These are phyloP conservation scores for Alternaria dauci DNA, from an alignment of 2,329 filamentous ascomycete species.

Conservation along the genomic window DNA sequence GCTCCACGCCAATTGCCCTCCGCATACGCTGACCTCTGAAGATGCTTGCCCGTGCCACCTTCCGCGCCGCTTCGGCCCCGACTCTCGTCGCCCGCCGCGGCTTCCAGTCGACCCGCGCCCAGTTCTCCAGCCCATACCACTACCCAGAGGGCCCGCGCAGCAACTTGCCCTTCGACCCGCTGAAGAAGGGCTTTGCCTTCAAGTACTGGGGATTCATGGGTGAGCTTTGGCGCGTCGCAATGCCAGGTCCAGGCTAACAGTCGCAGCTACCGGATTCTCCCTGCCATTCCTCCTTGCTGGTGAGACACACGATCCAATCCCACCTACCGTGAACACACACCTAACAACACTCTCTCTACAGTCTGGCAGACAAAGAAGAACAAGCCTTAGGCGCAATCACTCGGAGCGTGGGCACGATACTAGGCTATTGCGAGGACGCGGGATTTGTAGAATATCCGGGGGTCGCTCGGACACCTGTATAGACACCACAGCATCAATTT, in stretches of 20 bases:
- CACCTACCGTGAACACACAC: neutral
- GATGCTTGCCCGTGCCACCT: conserved; percentile 78
- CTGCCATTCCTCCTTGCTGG: conserved; percentile 70
- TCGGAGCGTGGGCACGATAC: conserved; percentile 22
- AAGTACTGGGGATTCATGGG: conserved; percentile 85
- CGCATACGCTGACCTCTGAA: conserved; percentile 55
- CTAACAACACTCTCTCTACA: conserved; percentile 47
- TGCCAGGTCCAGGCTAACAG: conserved; percentile 49
- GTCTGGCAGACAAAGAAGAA: conserved; percentile 75
- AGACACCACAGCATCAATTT: conserved; percentile 48
- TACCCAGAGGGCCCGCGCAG: conserved; percentile 94
- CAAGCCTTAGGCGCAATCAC: conserved; percentile 42
- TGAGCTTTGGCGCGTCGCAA: conserved; percentile 53
- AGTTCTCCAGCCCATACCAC: conserved; percentile 91
- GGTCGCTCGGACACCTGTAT: conserved; percentile 42
- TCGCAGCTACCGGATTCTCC: conserved; percentile 64
- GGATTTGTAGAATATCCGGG: conserved; percentile 46
- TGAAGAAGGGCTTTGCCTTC: conserved; percentile 82
- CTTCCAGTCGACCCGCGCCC: conserved; percentile 90
- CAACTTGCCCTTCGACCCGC: conserved; percentile 97
- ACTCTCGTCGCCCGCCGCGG: conserved; percentile 82
- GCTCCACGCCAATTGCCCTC: conserved; percentile 34
- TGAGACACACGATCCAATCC: conserved; percentile 52
- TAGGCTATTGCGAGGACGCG: conserved; percentile 26
- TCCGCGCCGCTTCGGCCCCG: conserved; percentile 69